Evolutionary conservation across 768 basidiomycete genomes (phyloP).

Genomic region (Tricholoma hemisulphureum): DNA sequence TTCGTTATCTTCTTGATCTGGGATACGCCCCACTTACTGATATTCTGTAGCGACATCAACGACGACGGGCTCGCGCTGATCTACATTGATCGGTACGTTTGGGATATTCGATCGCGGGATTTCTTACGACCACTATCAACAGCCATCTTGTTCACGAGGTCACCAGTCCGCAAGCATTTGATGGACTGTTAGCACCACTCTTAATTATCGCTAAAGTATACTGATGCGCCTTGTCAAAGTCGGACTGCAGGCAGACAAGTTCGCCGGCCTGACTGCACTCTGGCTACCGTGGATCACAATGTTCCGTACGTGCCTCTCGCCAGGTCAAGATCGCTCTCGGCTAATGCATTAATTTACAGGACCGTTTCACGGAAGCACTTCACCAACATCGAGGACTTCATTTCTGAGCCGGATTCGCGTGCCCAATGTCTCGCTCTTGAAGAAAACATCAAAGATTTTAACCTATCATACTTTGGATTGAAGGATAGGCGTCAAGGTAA

Average conservation of each 20-base stretch:
- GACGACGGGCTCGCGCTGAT: conserved; percentile 78
- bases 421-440: conserved; percentile 82
- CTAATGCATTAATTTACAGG: conserved; percentile 35
- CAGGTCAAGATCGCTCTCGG: neutral
- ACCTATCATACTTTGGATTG: conserved; percentile 90
- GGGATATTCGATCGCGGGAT: neutral
- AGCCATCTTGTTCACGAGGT: conserved; percentile 83
- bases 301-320: conserved; percentile 63
- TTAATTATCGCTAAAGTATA: neutral
- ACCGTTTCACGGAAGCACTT: conserved; percentile 75
- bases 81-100: conserved; percentile 73
- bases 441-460: conserved; percentile 89
- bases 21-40: conserved; percentile 7
- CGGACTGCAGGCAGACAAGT: conserved; percentile 75
- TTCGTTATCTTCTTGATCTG: conserved; percentile 35
- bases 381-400: conserved; percentile 67
- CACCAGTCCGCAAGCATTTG: conserved; percentile 91
- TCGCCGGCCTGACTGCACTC: conserved; percentile 82
- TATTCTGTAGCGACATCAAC: conserved; percentile 54
- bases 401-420: conserved; percentile 81
- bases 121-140: neutral
- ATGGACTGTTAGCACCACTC: conserved; percentile 61
- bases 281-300: conserved; percentile 88
- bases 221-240: conserved; percentile 33
- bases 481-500: conserved; percentile 83